Evolutionary conservation across 768 basidiomycete genomes (phyloP), one percentile per base, ranked within the genome.

Genomic region (Agrocybe praecox): DNA sequence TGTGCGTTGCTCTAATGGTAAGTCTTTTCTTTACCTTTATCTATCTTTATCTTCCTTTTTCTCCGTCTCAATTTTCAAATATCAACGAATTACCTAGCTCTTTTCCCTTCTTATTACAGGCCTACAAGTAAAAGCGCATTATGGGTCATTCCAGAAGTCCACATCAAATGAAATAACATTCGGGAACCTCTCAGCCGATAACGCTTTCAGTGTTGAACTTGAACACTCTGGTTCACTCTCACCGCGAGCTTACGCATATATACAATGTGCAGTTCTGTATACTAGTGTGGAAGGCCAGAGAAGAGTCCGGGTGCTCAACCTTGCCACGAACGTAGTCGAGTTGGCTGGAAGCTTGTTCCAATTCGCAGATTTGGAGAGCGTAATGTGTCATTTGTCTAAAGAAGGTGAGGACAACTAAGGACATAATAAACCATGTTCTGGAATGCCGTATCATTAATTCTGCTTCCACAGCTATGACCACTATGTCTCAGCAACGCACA

Each of bases 271-370:
- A 0, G 79, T 92, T 2, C 75, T 99, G 33, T 94, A 98, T 67
- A 98, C 97, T 2, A 86, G 87, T 1, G 67, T 80, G 1, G 69
- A 75, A 0, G 97, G 97, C 1, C 80, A 91, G 65, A 82, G 97
- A 42, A 79, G 93, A 55, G 95, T 98, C 32, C 78, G 97, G 52
- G 85, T 87, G 24, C 81, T 88, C 67, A 99, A 99, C 63, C 74
- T 98, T n/a, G 90, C 89, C 1, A 69, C 98, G 55, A 87, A 86
- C 46, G 86, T 93, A 1, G 89, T 86, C 2, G 82, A 87, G 36
- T 73, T 98, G 60, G 92, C 94, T n/a, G 92, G 87, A 9, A 95
- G 90, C 67, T 87, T 98, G 11, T 99, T 96, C 76, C 85, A 90
- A 49, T 92, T 77, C 70, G 94, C 94, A 12, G 97, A 99, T 72